Evolutionary conservation across 129 eudicot genomes (phyloP), one percentile per base, ranked within the genome.

Genomic region (Escallonia herrerae): DNA sequence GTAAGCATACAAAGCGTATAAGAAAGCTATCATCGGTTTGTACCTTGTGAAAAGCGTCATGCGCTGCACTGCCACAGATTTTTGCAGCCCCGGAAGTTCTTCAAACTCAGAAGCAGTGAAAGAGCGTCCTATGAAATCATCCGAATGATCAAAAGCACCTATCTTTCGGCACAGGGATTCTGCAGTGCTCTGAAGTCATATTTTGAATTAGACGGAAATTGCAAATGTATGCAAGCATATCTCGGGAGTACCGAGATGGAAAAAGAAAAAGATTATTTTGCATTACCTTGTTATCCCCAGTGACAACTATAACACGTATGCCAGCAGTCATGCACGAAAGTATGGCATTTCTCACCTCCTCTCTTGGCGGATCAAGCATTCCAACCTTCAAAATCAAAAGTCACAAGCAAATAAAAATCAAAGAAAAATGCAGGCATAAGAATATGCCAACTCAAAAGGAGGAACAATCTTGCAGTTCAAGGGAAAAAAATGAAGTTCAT

Each of bases 341-440:
- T 72, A 94, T 89, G 51, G 99, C 99, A 65, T 89, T 64, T 72
- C 82, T 82, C 40, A 94, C 99, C 76, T 94, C 99, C 73, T 82
- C 97, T 67, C 99, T 86, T 67, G 99, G 99, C 59, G 99, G 99
- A 84, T 94, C 99, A 72, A 89, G 97, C 95, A 94, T 94, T 60
- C 99, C 99, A 60, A 94, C 97, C 99, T 94, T 69, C 56, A 72
- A 37, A 12, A 7, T 61, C 6, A 37, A 5, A 10, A 62, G 10
- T 14, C 0, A 39, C 9, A 56, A 39, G 49, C 8, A 62, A 37
- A 60, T 8, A 41, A 37, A 42, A 39, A 52, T 14, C 10, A 58
- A 15, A 58, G 14, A 63, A n/a, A 56, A 55, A 9, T 15, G 50
- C 10, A 38, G 43, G 15, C 43, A 70, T 22, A 38, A 66, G 61